Evolutionary conservation across 495 filamentous ascomycete genomes (phyloP).

Genomic region (Poronia punctata): DNA sequence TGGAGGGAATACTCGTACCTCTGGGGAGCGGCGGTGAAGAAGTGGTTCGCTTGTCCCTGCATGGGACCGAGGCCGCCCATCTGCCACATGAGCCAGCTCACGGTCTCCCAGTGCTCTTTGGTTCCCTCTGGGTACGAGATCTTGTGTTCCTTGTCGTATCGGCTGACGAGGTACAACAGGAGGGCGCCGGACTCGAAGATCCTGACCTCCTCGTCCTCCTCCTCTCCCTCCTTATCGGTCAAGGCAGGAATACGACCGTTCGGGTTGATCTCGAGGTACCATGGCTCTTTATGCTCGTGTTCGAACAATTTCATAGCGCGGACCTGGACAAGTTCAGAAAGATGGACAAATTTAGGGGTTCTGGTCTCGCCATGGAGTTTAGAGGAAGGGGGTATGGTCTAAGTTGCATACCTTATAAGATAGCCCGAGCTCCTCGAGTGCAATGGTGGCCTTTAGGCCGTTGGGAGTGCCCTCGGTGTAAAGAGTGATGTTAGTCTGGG

Average conservation of each 20-base stretch:
- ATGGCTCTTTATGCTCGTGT: neutral
- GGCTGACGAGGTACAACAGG: neutral
- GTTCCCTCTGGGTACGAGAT: constrained; percentile 9
- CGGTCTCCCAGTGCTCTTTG: constrained; percentile 21
- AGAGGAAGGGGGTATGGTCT: too few species aligned
- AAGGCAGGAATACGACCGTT: neutral
- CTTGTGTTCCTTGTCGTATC: constrained; percentile 1
- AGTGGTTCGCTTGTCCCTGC: constrained; percentile 78
- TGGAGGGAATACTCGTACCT: constrained; percentile 63
- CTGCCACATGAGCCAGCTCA: constrained; percentile 40
- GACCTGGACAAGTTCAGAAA: neutral
- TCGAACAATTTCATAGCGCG: neutral
- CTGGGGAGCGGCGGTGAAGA: constrained; percentile 64
- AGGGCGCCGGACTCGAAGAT: neutral
- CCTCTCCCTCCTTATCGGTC: neutral
- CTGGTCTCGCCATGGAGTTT: too few species aligned
- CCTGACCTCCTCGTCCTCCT: constrained; percentile 1
- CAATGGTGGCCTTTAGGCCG: too few species aligned
- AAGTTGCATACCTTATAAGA: too few species aligned
- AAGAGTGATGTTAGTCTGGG: too few species aligned
- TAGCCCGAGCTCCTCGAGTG: too few species aligned
- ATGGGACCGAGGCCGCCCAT: constrained; percentile 69
- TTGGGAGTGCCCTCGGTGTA: too few species aligned
- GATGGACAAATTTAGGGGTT: neutral
- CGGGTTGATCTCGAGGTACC: constrained; percentile 1